Percentiles rank a stretch among this genome's conserved stretches.
These are phyloP conservation scores for Tetradesmus obliquus DNA, from an alignment of 139 green algal genomes.

Conservation along the genomic window DNA sequence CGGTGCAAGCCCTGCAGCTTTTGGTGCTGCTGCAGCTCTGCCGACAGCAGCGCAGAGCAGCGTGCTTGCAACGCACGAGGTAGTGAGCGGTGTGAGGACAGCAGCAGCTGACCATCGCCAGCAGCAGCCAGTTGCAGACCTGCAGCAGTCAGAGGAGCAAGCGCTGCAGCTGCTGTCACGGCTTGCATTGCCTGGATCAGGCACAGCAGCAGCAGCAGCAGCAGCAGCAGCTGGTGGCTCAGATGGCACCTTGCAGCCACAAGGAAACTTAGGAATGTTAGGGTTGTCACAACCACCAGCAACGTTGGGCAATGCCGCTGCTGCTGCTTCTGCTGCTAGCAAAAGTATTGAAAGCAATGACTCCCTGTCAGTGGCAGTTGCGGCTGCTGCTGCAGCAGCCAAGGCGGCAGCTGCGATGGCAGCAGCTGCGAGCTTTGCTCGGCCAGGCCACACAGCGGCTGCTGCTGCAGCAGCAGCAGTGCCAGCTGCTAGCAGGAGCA, in stretches of 20 bases:
- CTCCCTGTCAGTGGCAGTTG: conserved; percentile 15
- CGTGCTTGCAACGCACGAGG: not conserved
- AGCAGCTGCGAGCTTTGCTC: not conserved
- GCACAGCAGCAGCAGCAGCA: conserved; percentile 18
- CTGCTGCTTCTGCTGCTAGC: not conserved
- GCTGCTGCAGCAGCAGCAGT: conserved; percentile 1
- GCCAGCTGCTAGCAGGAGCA: not conserved
- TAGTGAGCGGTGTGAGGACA: not conserved
- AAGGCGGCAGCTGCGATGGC: conserved; percentile 27
- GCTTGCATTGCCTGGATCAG: conserved; percentile 22
- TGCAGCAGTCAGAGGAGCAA: conserved; percentile 39
- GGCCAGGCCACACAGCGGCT: not conserved
- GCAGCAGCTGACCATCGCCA: not conserved
- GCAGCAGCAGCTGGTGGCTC: not conserved
- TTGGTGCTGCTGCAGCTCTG: not conserved
- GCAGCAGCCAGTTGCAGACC: not conserved
- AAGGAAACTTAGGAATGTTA: not conserved
- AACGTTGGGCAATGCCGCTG: not conserved
- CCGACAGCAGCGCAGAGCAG: not conserved
- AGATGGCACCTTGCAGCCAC: not conserved
- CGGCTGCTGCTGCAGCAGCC: conserved; percentile 31
- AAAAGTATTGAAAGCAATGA: not conserved
- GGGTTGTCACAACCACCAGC: not conserved
- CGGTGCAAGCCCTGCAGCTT: conserved; percentile 3
- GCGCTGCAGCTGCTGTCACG: conserved; percentile 19